phyloP scores from a whole-genome alignment of 495 filamentous ascomycete species.

The Talaromyces ruber region DNA sequence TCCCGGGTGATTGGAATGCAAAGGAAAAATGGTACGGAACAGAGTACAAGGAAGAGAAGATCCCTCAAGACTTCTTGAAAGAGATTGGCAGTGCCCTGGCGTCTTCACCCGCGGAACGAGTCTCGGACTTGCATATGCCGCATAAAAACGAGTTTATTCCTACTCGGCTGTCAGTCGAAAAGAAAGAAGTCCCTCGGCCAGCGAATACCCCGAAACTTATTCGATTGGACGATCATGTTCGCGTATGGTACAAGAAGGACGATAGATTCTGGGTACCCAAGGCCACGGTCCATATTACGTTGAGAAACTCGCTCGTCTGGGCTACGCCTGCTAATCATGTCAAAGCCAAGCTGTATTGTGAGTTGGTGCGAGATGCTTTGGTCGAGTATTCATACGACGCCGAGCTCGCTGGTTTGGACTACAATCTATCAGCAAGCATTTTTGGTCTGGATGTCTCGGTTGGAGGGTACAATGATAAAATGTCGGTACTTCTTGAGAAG shows the following conservation, averaged over 20 bases:
- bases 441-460: constrained; percentile 73
- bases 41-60: constrained; percentile 78
- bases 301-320: constrained; percentile 70
- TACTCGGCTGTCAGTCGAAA: constrained; percentile 86
- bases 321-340: constrained; percentile 70
- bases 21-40: constrained; percentile 99
- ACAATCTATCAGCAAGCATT: constrained; percentile 60
- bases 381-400: constrained; percentile 96
- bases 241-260: constrained; percentile 99
- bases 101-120: constrained; percentile 47
- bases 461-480: constrained; percentile 92
- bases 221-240: constrained; percentile 71
- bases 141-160: constrained; percentile 96
- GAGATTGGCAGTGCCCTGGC: constrained; percentile 57
- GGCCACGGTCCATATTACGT: constrained; percentile 70
- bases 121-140: constrained; percentile 72
- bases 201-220: constrained; percentile 72
- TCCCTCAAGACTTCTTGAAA: constrained; percentile 64
- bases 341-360: constrained; percentile 73
- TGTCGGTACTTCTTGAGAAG: constrained; percentile 84
- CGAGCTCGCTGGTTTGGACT: constrained; percentile 85
- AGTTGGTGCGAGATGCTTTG: constrained; percentile 80
- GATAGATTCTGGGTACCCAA: constrained; percentile 99
- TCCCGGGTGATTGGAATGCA: constrained; percentile 74
- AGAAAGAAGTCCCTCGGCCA: constrained; percentile 73